phyloP scores from a whole-genome alignment of 345 rosid species.

The Anastatica hierochuntica region DNA sequence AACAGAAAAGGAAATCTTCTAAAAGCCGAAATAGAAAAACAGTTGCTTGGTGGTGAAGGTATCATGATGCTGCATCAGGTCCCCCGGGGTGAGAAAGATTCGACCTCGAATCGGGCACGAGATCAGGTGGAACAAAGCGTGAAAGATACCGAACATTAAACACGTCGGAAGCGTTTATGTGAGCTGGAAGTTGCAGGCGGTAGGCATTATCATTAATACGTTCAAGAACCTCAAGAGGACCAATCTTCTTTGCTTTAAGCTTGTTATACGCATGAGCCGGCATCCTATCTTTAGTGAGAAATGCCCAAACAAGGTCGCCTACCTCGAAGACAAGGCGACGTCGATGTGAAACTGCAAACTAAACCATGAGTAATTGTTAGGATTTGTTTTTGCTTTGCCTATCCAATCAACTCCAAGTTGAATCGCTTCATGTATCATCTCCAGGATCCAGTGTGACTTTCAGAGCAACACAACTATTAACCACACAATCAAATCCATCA shows the following conservation, averaged over 20 bases:
- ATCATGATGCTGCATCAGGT: not conserved
- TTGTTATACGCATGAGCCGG: not conserved
- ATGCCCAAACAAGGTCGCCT: not conserved
- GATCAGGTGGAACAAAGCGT: no score
- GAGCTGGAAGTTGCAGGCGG: not conserved
- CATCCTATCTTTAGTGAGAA: not conserved
- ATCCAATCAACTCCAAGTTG: slow-evolving; percentile 13
- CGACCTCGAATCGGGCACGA: no score
- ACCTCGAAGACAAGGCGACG: not conserved
- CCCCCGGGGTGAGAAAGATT: no score
- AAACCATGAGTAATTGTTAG: no score
- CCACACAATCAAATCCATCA: not conserved
- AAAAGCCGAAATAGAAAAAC: not conserved
- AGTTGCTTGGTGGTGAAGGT: not conserved
- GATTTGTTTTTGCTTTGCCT: not conserved
- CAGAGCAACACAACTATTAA: slow-evolving; percentile 7
- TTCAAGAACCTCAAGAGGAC: not conserved
- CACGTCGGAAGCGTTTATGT: not conserved
- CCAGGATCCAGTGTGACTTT: not conserved
- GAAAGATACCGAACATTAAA: not conserved
- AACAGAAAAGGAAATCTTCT: not conserved
- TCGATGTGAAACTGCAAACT: not conserved
- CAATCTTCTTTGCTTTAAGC: not conserved
- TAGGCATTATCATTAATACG: not conserved
- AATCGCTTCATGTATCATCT: slow-evolving; percentile 11